These are phyloP conservation scores for Pleurotus pulmonarius DNA, from an alignment of 768 basidiomycete genomes.

Conservation along the genomic window DNA sequence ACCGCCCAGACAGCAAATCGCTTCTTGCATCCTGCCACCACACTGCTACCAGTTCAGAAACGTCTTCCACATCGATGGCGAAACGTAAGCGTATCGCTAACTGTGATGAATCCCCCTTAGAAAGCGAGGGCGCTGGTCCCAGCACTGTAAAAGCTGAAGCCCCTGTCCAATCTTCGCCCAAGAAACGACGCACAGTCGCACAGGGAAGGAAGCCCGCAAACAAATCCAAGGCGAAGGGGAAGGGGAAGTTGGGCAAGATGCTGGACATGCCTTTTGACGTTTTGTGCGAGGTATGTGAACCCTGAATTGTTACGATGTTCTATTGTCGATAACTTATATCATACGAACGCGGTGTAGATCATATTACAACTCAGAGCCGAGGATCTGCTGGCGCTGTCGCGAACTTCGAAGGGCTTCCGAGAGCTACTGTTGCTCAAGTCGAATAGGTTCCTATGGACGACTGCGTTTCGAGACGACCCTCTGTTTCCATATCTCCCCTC, in stretches of 20 bases:
- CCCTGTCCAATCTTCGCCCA: not conserved
- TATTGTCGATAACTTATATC: not conserved
- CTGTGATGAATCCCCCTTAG: no score
- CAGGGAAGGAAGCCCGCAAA: not conserved
- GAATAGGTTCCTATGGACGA: constrained; percentile 33
- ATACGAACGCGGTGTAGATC: not conserved
- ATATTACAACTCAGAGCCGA: constrained; percentile 45
- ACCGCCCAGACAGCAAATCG: no score
- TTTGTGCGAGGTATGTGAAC: not conserved
- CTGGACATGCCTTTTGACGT: not conserved
- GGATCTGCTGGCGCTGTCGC: constrained; percentile 43
- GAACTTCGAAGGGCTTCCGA: constrained; percentile 37
- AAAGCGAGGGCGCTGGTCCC: no score
- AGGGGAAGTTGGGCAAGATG: not conserved
- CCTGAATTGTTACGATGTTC: not conserved
- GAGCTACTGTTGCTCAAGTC: constrained; percentile 31
- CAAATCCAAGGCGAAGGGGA: not conserved
- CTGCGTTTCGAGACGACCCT: constrained; percentile 25
- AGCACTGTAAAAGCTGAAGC: no score
- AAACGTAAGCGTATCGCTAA: no score
- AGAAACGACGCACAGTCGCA: not conserved
- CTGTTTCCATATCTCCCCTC: constrained; percentile 38
- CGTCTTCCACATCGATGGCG: no score
- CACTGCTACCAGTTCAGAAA: no score
- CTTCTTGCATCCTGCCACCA: no score